A percentile compares a stretch with the other conserved stretches of the same genome.
phyloP scores from a whole-genome alignment of 2,329 filamentous ascomycete species.

The Aspergillus ochraceus region DNA sequence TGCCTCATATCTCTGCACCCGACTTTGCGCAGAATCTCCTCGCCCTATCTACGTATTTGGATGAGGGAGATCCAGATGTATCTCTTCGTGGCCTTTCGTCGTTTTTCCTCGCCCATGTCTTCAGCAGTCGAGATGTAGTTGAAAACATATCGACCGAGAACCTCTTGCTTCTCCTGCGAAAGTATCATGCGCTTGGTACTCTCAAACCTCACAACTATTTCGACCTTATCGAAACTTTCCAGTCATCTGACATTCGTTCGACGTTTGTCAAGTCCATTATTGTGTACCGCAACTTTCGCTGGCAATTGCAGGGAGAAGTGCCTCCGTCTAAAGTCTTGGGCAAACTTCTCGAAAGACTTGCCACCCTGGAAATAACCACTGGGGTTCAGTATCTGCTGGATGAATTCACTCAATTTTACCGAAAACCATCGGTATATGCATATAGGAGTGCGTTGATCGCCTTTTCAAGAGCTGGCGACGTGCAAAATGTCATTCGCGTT shows the following conservation, averaged over 20 bases:
- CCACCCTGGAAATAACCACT: conserved; percentile 32
- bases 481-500: conserved; percentile 42
- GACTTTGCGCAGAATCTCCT: conserved; percentile 23
- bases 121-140: conserved; percentile 26
- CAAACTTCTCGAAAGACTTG: conserved; percentile 27
- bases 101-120: conserved; percentile 27
- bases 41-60: conserved; percentile 23
- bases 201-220: conserved; percentile 28
- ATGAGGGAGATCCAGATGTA: conserved; percentile 1
- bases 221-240: conserved; percentile 29
- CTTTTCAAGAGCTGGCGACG: conserved; percentile 50
- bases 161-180: conserved; percentile 31
- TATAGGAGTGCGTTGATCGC: conserved; percentile 41
- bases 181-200: conserved; percentile 24
- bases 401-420: conserved; percentile 38
- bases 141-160: conserved; percentile 29
- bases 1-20: conserved; percentile 14
- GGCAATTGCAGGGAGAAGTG: conserved; percentile 25
- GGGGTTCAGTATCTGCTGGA: conserved; percentile 43
- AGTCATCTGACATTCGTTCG: conserved; percentile 26
- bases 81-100: conserved; percentile 16
- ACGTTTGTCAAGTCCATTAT: conserved; percentile 33
- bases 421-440: conserved; percentile 28
- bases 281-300: conserved; percentile 44
- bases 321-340: conserved; percentile 24